Evolutionary conservation across 345 rosid species (phyloP).

Genomic region (Adansonia digitata): DNA sequence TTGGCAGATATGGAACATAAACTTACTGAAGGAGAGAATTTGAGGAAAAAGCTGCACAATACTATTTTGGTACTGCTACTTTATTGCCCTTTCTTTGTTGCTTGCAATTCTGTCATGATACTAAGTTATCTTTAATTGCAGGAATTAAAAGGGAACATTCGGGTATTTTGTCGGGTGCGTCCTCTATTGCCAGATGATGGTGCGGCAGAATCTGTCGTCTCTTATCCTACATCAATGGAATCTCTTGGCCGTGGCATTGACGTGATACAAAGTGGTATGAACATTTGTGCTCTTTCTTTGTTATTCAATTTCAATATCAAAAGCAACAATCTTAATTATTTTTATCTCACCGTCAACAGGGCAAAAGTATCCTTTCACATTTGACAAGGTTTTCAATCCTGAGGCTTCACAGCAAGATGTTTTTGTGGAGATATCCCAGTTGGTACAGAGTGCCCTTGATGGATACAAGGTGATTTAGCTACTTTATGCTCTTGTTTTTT

Average conservation of each 20-base stretch:
- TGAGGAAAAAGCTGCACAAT: constrained; percentile 81
- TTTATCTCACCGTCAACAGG: constrained; percentile 39
- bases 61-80: constrained; percentile 60
- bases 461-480: constrained; percentile 75
- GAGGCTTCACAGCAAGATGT: constrained; percentile 85
- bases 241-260: constrained; percentile 78
- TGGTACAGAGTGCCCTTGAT: constrained; percentile 93
- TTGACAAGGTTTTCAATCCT: constrained; percentile 84
- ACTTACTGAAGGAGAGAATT: constrained; percentile 66
- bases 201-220: constrained; percentile 46
- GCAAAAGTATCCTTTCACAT: constrained; percentile 79
- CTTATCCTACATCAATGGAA: constrained; percentile 75
- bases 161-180: constrained; percentile 92
- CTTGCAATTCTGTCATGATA: background rate
- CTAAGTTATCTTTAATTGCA: constrained; percentile 18
- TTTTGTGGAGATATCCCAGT: constrained; percentile 89
- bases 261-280: constrained; percentile 66
- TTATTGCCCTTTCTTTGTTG: background rate
- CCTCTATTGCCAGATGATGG: constrained; percentile 78
- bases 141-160: constrained; percentile 97
- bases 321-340: background rate
- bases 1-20: constrained; percentile 56
- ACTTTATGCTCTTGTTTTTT: background rate
- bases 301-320: background rate
- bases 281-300: background rate